Base-by-base conservation (phyloP, 208 protist species). In the Wallacemonas sp. region DNA sequence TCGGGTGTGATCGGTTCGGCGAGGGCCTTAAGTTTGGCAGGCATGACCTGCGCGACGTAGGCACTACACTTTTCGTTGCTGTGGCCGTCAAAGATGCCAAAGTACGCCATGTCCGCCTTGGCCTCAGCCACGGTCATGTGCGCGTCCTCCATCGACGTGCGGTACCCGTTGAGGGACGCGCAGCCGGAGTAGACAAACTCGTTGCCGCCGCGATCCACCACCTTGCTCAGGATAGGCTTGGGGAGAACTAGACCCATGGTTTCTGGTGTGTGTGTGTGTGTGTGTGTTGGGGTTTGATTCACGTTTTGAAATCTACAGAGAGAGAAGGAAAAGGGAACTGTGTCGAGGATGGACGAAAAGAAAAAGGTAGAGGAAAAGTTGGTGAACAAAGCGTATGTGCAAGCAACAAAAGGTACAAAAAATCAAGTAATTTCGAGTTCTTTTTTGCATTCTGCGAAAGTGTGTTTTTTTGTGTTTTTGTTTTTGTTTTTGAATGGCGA, bases 31-130 rank as follows among this genome's bases (percentile, higher is more conserved):
- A 97, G 67, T 49, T 76, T 81, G 22, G 28, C 64, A 0, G 80
- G 79, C 54, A 96, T 32, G 50, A 77, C 55, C n/a, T 73, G 70
- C n/a, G 86, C 84, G 20, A 97, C 75, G 72, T 85, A 96, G 45
- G 66, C 52, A 59, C 84, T 92, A 76, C 92, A 97, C 32, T 77
- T 74, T 2, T 77, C 77, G n/a, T 87, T 87, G 61, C 82, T 93
- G 77, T 97, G 92, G 1, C 92, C 92, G 61, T 97, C 92, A 67
- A 97, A 97, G 46, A 97, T 83, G 52, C 92, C 92, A 67, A 96
- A 90, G 65, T 93, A 80, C 57, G 67, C 62, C 23, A 79, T 45
- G 18, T 78, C 67, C 18, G 69, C 59, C 36, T 73, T 64, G 18
- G 76, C 57, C n/a, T 33, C n/a, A 12, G 77, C 79, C 57, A 82